Conservation (phyloP, 2,329 filamentous ascomycete species). For the Graphilbum sp. region DNA sequence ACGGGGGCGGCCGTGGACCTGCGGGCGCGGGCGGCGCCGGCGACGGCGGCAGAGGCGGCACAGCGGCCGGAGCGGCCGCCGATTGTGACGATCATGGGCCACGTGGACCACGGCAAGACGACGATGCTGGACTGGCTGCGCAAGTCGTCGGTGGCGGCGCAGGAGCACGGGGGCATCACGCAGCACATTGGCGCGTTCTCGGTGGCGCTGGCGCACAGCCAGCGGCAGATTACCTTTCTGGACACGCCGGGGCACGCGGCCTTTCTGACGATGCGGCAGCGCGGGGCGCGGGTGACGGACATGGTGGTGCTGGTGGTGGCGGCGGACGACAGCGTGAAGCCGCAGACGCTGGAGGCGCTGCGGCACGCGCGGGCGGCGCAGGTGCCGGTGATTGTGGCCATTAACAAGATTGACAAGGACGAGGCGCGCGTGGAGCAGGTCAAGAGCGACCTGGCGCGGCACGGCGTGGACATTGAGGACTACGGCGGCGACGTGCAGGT, state of each 20-base stretch:
- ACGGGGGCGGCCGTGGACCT: slow-evolving; percentile 52
- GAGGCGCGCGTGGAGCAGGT: slow-evolving; percentile 67
- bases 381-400: slow-evolving; percentile 92
- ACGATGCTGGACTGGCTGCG: slow-evolving; percentile 87
- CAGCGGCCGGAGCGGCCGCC: slow-evolving; percentile 62
- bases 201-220: slow-evolving; percentile 70
- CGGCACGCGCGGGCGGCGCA: slow-evolving; percentile 78
- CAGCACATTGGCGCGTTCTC: slow-evolving; percentile 98
- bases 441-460: slow-evolving; percentile 67
- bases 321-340: slow-evolving; percentile 93
- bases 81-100: slow-evolving; percentile 97
- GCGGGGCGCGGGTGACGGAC: slow-evolving; percentile 89
- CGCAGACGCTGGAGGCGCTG: slow-evolving; percentile 88
- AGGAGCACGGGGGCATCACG: slow-evolving; percentile 92
- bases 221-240: slow-evolving; percentile 87
- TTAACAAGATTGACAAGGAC: slow-evolving; percentile 92
- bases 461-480: slow-evolving; percentile 86
- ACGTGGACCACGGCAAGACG: slow-evolving; percentile 97
- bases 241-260: slow-evolving; percentile 95
- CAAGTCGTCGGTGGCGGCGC: slow-evolving; percentile 78
- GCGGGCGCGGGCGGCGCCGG: slow-evolving; percentile 51
- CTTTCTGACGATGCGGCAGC: slow-evolving; percentile 88
- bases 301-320: slow-evolving; percentile 93
- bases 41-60: slow-evolving; percentile 48
- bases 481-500: slow-evolving; percentile 89